A percentile compares a stretch with the other conserved stretches of the same genome.
phyloP scores from a whole-genome alignment of 1,284 basidiomycete species.

The Puccinia novopanici region DNA sequence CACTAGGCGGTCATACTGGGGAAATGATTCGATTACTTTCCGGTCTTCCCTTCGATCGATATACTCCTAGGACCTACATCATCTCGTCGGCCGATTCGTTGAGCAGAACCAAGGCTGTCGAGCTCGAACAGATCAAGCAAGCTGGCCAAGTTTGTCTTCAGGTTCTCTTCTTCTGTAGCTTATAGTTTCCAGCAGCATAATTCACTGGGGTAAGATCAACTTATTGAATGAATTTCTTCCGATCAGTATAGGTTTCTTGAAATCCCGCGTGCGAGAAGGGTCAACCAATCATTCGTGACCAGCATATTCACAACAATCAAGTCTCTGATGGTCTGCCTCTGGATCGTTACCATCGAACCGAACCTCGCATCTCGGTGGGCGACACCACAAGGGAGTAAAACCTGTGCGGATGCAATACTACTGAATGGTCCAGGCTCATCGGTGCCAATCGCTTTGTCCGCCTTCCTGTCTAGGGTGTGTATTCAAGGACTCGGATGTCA shows the following conservation, averaged over 20 bases:
- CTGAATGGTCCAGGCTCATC: constrained; percentile 96
- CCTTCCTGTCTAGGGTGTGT: constrained; percentile 75
- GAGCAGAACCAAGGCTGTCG: constrained; percentile 71
- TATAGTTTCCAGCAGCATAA: not conserved
- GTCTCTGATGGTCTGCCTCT: constrained; percentile 59
- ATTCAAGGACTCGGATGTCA: not conserved
- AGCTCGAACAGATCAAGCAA: constrained; percentile 66
- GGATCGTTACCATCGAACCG: constrained; percentile 61
- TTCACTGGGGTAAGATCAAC: constrained; percentile 28
- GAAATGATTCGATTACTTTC: constrained; percentile 80
- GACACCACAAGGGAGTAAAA: constrained; percentile 59
- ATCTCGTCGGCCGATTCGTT: constrained; percentile 78
- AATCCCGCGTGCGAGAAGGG: constrained; percentile 59
- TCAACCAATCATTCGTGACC: constrained; percentile 75
- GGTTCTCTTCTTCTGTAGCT: no score
- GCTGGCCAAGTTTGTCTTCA: constrained; percentile 51
- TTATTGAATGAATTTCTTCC: not conserved
- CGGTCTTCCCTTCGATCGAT: constrained; percentile 73
- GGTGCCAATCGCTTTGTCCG: constrained; percentile 73
- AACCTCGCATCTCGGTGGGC: constrained; percentile 55
- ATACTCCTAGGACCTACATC: constrained; percentile 77
- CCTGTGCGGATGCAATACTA: constrained; percentile 75
- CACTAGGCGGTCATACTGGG: constrained; percentile 84
- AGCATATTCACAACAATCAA: constrained; percentile 69
- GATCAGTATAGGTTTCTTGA: constrained; percentile 51